Evolutionary conservation across 1,284 basidiomycete genomes (phyloP).

Genomic region (Golubevia pallescens): DNA sequence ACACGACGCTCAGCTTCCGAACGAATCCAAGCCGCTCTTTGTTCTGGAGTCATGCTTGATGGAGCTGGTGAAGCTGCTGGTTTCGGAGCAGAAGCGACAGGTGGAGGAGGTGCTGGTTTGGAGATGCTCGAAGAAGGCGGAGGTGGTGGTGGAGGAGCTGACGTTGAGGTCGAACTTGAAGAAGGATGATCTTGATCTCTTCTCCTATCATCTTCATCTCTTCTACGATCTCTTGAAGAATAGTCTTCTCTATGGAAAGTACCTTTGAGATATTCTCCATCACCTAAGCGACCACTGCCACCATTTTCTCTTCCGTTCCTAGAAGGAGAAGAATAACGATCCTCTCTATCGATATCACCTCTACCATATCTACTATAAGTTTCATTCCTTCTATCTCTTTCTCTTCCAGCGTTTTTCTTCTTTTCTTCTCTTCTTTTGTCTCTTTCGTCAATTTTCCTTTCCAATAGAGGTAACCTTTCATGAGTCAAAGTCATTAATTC

Average conservation of each 20-base stretch:
- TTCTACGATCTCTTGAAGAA: slow-evolving; percentile 8
- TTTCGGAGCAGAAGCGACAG: slow-evolving; percentile 64
- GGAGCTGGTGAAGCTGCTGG: not conserved
- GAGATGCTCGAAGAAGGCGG: slow-evolving; percentile 51
- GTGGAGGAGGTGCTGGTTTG: slow-evolving; percentile 64
- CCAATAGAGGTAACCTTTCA: slow-evolving; percentile 87
- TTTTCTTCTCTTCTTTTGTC: slow-evolving; percentile 78
- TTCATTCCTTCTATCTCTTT: slow-evolving; percentile 85
- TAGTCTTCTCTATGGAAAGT: slow-evolving; percentile 14
- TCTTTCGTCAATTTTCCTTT: slow-evolving; percentile 80
- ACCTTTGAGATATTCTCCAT: slow-evolving; percentile 43
- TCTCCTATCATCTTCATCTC: slow-evolving; percentile 6
- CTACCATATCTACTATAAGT: slow-evolving; percentile 66
- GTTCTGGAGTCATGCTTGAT: slow-evolving; percentile 82
- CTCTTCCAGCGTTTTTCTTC: slow-evolving; percentile 67
- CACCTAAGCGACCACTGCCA: slow-evolving; percentile 15
- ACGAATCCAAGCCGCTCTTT: slow-evolving; percentile 79
- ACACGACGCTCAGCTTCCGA: slow-evolving; percentile 84
- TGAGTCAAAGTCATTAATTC: slow-evolving; percentile 87
- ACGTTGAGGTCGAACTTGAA: slow-evolving; percentile 25
- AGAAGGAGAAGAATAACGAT: slow-evolving; percentile 15
- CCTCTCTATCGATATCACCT: slow-evolving; percentile 25
- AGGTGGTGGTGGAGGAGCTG: slow-evolving; percentile 51
- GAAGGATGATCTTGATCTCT: not conserved
- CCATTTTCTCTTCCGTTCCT: slow-evolving; percentile 2